phyloP scores from a whole-genome alignment of 768 basidiomycete species.

The Suillus hirtellus region DNA sequence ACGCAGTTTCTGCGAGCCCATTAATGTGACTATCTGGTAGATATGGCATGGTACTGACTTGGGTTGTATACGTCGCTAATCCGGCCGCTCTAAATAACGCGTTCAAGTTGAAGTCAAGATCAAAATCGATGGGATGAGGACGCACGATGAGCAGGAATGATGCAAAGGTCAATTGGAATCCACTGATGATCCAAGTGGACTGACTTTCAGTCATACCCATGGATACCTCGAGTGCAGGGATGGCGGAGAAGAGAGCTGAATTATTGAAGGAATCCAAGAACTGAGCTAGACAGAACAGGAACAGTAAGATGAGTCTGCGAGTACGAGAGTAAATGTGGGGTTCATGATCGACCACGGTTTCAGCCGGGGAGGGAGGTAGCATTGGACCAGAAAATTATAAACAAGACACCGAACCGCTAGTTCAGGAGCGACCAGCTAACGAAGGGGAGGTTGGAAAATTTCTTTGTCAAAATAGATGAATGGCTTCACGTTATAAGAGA shows the following conservation, averaged over 20 bases:
- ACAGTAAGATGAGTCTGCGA: conserved; percentile 33
- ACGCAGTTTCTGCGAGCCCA: conserved; percentile 36
- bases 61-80: conserved; percentile 42
- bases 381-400: conserved; percentile 9
- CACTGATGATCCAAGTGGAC: conserved; percentile 43
- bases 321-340: conserved; percentile 19
- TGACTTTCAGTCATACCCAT: conserved; percentile 24
- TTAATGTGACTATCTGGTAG: not conserved
- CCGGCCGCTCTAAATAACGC: conserved; percentile 34
- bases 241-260: conserved; percentile 39
- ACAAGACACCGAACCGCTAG: not conserved
- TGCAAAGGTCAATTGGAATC: conserved; percentile 44
- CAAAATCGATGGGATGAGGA: conserved; percentile 11
- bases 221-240: conserved; percentile 33
- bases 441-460: not conserved
- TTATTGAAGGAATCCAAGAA: conserved; percentile 47
- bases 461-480: not conserved
- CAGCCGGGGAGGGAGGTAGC: conserved; percentile 7
- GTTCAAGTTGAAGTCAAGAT: not conserved
- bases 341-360: conserved; percentile 7
- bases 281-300: conserved; percentile 42
- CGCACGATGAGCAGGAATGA: conserved; percentile 39
- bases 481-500: conserved; percentile 5
- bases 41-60: conserved; percentile 28
- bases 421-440: not conserved